Base-by-base conservation (phyloP, 306 rosid species). In the Abrus precatorius region DNA sequence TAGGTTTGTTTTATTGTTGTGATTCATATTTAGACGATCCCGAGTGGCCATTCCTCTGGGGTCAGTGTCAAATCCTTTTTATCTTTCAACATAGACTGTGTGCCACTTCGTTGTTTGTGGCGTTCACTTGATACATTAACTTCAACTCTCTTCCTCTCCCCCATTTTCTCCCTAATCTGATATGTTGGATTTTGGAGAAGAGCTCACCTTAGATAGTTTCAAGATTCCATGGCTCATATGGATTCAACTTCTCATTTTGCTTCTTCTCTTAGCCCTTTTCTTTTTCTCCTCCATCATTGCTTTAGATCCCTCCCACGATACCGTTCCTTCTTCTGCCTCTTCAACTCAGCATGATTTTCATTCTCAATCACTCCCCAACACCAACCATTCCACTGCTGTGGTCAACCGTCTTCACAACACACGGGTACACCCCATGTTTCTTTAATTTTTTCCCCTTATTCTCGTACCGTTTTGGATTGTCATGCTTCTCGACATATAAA, bases 161-260 rank as follows among this genome's bases (percentile, higher is more conserved):
- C 41, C 63, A 10, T 2, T 6, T 3, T 40, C 75, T 75, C 68
- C 48, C 57, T 9, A 50, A 53, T 57, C 74, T 41, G 30, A 4
- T 34, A 92, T 93, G 99, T 82, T 85, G n/a, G 87, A 89, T 83
- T 89, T 87, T 78, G 94, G 91, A 50, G 97, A 90, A 41, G 97
- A 86, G 20, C 29, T 95, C 5, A 36, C 73, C 29, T 12, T 92
- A 6, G 76, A 85, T 50, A 85, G 69, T 84, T 80, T 74, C 81
- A 85, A 70, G 82, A 47, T 88, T 60, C 91, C 96, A 75, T 89
- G 96, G 91, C 91, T 95, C 6, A 79, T 93, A 10, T 95, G 93
- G 98, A 89, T 90, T 79, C 99, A 93, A 73, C 84, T 91, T 14
- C 44, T 95, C 1, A 86, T 93, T 0, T 73, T 89, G 5, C 33